Base-by-base conservation (phyloP, 306 rosid genomes). In the Corylus americana region DNA sequence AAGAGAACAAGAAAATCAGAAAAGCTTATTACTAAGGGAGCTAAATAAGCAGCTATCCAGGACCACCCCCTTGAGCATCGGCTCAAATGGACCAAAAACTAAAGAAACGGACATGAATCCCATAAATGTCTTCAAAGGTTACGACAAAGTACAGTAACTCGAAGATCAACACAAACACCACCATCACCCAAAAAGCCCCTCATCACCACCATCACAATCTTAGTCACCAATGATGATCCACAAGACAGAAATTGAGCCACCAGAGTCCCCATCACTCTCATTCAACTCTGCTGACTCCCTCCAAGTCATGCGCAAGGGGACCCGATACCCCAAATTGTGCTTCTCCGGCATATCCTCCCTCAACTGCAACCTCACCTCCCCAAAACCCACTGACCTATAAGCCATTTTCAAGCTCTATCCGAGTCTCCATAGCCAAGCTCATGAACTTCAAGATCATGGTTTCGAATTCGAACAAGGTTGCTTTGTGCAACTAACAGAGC, bases 291-390 rank as follows among this genome's bases (percentile, higher is more conserved):
- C 83, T 68, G 84, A 80, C 48, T 71, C 81, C 27, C 74, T 90
- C 86, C 85, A 80, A 71, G 51, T 78, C 82, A 69, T 88, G 44
- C 89, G 98, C 90, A 85, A 87, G 85, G 86, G 90, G 18, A 94
- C 97, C 45, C 91, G 80, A 39, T 87, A 78, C 86, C 96, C 97
- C 0, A n/a, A 29, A 62, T 84, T 94, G 10, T 92, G 97, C 87
- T 73, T 83, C 87, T 1, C 7, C 49, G 25, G 0, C 25, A 22
- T 22, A 22, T 22, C 25, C 25, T 22, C 25, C 25, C 25, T 22
- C 25, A 22, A 22, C 25, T 22, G 25, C 25, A 45, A 5, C 63
- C 5, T 16, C 49, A 17, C 22, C 50, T 8, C 29, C 78, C 64
- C 55, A 2, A 61, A 47, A 27, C 76, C 75, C 76, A 75, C 68